Percentiles rank a stretch among this genome's conserved stretches.
Conservation (phyloP, 176 grass and related monocot species). For the Oryza australiensis region DNA sequence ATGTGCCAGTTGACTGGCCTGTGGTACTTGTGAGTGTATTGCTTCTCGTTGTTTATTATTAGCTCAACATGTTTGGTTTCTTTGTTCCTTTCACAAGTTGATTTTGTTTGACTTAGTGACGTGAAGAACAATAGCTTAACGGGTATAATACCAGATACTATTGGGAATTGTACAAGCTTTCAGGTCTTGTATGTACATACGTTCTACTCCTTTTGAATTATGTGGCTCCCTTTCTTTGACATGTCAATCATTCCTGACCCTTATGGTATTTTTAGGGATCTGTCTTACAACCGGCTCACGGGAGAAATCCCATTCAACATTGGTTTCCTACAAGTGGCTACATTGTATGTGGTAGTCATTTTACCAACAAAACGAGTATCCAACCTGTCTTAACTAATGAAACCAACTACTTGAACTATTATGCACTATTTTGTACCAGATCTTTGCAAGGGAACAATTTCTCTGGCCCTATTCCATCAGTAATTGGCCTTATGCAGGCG, state of each 20-base stretch:
- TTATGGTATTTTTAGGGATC: constrained; percentile 62
- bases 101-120: constrained; percentile 57
- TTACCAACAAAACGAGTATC: neutral
- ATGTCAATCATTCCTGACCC: neutral
- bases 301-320: constrained; percentile 98
- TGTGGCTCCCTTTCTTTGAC: neutral
- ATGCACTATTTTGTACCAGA: constrained; percentile 39
- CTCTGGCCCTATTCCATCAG: constrained; percentile 80
- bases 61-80: neutral
- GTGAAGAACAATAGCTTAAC: constrained; percentile 95
- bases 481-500: constrained; percentile 98
- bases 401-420: neutral
- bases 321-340: constrained; percentile 97
- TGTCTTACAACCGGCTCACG: constrained; percentile 83
- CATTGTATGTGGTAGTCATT: constrained; percentile 61
- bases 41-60: neutral
- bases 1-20: constrained; percentile 96
- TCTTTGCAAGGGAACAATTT: constrained; percentile 98
- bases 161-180: constrained; percentile 97
- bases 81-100: constrained; percentile 2
- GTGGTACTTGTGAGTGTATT: constrained; percentile 94
- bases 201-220: neutral
- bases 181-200: constrained; percentile 94
- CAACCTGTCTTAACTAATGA: neutral
- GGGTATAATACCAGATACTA: constrained; percentile 74